Evolutionary conservation across 805 yeast genomes (phyloP).

Genomic region (Candida nemodendra): DNA sequence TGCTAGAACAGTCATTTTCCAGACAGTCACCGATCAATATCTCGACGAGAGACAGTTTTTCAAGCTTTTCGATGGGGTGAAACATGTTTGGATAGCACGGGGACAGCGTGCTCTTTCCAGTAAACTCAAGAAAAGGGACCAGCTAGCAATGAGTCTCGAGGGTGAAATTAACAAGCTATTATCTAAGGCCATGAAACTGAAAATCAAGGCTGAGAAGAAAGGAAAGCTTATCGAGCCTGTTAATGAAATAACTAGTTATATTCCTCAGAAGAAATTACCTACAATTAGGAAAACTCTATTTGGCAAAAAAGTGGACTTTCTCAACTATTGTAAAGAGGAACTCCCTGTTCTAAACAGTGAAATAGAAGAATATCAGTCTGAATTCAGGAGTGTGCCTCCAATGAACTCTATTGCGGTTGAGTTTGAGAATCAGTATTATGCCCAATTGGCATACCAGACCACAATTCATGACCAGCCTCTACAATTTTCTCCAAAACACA

Average conservation of each 20-base stretch:
- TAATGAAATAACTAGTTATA: constrained; percentile 52
- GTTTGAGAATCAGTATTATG: constrained; percentile 71
- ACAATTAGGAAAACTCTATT: constrained; percentile 40
- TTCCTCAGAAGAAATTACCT: constrained; percentile 72
- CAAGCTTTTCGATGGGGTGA: constrained; percentile 80
- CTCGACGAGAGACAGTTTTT: constrained; percentile 70
- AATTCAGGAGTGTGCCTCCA: constrained; percentile 49
- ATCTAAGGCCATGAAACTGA: constrained; percentile 60
- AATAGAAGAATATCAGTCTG: constrained; percentile 52
- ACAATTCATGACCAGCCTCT: constrained; percentile 65
- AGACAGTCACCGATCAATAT: constrained; percentile 74
- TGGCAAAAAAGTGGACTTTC: constrained; percentile 65
- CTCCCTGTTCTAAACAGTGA: constrained; percentile 58
- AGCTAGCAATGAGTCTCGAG: constrained; percentile 63
- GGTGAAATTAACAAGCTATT: constrained; percentile 58
- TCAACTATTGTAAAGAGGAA: constrained; percentile 53
- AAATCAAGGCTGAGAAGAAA: constrained; percentile 66
- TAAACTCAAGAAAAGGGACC: constrained; percentile 58
- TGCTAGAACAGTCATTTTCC: constrained; percentile 81
- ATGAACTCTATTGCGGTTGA: constrained; percentile 80
- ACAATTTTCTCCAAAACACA: constrained; percentile 55
- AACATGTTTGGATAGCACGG: constrained; percentile 77
- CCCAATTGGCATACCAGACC: constrained; percentile 70
- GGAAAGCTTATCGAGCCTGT: constrained; percentile 44
- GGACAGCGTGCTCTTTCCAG: constrained; percentile 51